phyloP scores from a whole-genome alignment of 192 early-diverging fungal species.

The Thamnidium elegans region DNA sequence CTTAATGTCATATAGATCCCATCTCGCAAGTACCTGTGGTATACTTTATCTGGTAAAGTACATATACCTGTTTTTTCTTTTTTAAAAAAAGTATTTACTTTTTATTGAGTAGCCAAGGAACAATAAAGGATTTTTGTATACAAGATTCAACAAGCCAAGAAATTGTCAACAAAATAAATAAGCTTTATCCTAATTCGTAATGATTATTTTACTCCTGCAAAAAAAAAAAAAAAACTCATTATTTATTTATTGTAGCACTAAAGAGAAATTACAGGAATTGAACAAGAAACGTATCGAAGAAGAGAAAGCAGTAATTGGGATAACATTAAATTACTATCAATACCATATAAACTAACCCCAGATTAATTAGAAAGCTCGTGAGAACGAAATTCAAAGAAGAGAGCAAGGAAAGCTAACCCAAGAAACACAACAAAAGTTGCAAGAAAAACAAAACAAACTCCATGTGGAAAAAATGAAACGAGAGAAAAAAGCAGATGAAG shows the following conservation, averaged over 20 bases:
- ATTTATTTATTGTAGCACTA: background rate
- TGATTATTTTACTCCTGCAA: background rate
- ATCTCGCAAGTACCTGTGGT: constrained; percentile 13
- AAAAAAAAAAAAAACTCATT: background rate
- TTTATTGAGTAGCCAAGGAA: constrained; percentile 4
- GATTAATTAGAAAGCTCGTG: constrained; percentile 1
- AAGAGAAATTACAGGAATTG: background rate
- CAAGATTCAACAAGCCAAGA: constrained; percentile 1
- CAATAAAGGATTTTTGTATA: constrained; percentile 16
- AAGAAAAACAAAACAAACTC: constrained; percentile 14
- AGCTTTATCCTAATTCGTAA: background rate
- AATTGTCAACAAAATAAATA: background rate
- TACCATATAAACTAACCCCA: no score
- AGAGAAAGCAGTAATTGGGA: no score
- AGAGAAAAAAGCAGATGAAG: constrained; percentile 25
- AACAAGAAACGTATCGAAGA: no score
- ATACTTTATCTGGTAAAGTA: constrained; percentile 13
- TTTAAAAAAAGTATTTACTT: background rate
- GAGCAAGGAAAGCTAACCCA: constrained; percentile 17
- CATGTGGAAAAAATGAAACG: constrained; percentile 17
- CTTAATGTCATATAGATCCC: constrained; percentile 10
- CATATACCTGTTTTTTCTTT: no score
- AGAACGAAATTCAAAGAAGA: constrained; percentile 26
- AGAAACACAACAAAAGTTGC: constrained; percentile 3
- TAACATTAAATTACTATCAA: background rate